Percentiles rank a stretch among this genome's conserved stretches.
Evolutionary conservation across 1,284 basidiomycete genomes (phyloP).

Genomic region (Cryptococcus sp.): DNA sequence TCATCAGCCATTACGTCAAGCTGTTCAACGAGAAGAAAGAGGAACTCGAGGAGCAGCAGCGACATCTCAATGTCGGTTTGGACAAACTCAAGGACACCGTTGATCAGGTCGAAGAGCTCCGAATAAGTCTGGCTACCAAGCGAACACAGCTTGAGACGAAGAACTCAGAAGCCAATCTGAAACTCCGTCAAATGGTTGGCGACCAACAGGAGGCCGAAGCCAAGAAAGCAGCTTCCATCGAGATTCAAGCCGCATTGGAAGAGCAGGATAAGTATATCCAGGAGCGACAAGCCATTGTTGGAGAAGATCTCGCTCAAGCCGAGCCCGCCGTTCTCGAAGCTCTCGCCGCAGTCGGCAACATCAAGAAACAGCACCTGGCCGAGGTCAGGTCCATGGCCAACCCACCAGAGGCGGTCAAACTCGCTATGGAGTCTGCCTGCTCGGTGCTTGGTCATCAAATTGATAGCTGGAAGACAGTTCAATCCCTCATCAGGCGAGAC

Average conservation of each 20-base stretch:
- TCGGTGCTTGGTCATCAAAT: constrained; percentile 97
- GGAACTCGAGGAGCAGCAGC: constrained; percentile 96
- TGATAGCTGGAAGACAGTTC: constrained; percentile 87
- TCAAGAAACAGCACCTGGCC: constrained; percentile 93
- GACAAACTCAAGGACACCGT: constrained; percentile 96
- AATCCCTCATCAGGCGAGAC: constrained; percentile 92
- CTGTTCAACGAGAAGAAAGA: constrained; percentile 97
- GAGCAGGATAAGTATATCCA: constrained; percentile 87
- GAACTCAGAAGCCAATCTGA: constrained; percentile 91
- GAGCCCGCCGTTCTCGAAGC: constrained; percentile 96
- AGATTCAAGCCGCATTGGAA: constrained; percentile 89
- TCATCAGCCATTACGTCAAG: constrained; percentile 97
- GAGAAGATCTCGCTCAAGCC: constrained; percentile 93
- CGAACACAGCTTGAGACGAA: constrained; percentile 89
- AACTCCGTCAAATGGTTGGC: constrained; percentile 94
- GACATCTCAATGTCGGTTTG: constrained; percentile 95
- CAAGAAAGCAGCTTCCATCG: constrained; percentile 92
- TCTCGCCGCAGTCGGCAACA: constrained; percentile 90
- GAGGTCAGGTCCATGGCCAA: constrained; percentile 99
- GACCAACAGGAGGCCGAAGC: constrained; percentile 99
- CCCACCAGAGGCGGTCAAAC: constrained; percentile 94
- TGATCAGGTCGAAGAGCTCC: constrained; percentile 90
- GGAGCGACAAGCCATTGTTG: constrained; percentile 80
- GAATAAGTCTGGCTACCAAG: constrained; percentile 92
- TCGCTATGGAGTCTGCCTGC: constrained; percentile 99